These are phyloP conservation scores for Colletotrichum tofieldiae DNA, from an alignment of 2,329 filamentous ascomycete species.

Conservation along the genomic window DNA sequence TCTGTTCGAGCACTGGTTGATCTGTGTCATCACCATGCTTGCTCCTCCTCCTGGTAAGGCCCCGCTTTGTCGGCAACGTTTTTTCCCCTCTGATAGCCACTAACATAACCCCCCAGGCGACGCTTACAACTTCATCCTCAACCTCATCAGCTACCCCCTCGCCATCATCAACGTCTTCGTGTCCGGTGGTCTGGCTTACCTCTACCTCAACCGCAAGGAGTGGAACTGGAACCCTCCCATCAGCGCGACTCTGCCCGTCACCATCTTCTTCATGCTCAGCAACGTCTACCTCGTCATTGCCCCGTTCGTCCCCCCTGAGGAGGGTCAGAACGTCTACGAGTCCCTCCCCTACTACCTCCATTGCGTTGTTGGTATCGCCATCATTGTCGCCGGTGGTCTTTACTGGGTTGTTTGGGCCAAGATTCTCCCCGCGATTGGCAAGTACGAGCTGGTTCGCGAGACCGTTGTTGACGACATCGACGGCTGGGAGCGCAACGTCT, in stretches of 20 bases:
- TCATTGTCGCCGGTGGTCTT: conserved; percentile 66
- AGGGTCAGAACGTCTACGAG: conserved; percentile 68
- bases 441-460: conserved; percentile 71
- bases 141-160: conserved; percentile 76
- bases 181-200: conserved; percentile 66
- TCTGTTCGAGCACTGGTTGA: conserved; percentile 75
- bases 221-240: conserved; percentile 70
- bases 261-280: conserved; percentile 72
- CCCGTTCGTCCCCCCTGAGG: conserved; percentile 69
- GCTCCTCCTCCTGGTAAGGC: conserved; percentile 77
- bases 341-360: conserved; percentile 71
- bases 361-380: conserved; percentile 70
- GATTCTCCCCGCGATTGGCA: conserved; percentile 66
- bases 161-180: conserved; percentile 72
- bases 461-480: conserved; percentile 69
- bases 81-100: not conserved
- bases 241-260: conserved; percentile 68
- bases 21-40: conserved; percentile 76
- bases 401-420: conserved; percentile 72
- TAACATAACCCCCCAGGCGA: conserved; percentile 33
- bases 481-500: conserved; percentile 74
- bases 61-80: conserved; percentile 70
- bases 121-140: conserved; percentile 47
- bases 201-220: conserved; percentile 65
- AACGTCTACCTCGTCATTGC: conserved; percentile 75